Evolutionary conservation across 768 basidiomycete species (phyloP), one percentile per base, ranked within the genome.

Genomic region (Galerina marginata): DNA sequence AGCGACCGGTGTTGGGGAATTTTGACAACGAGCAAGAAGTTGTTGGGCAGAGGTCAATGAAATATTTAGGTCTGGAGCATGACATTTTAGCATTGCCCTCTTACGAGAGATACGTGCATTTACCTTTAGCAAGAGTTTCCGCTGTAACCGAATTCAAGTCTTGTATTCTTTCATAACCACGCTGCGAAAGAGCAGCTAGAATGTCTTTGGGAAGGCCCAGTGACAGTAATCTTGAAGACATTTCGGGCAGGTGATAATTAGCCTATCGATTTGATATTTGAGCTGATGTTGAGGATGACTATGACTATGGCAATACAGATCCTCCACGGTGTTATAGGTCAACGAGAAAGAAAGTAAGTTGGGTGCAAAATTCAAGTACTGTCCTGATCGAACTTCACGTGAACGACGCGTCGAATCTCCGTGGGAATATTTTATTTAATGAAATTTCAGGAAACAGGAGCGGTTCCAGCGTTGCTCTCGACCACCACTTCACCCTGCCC

Each of bases 151-250:
- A 69, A 14, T 69, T 69, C 7, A 90, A 65, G 64, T 91, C 89
- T 52, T 81, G 74, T 2, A 85, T 65, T 6, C 81, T 85, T 67
- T 85, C 81, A 65, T 88, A 90, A 6, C 88, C 88, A 40, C 82
- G 79, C 40, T 74, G 76, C 46, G 75, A 75, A 37, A 90, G 74
- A 3, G 79, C 79, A 14, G 76, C 72, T 36, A 85, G 76, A 2
- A 79, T 77, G 23, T 81, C 74, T 9, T 74, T 70, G 3, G 86
- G 78, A 12, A 88, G 76, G 59, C 73, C 74, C 55, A 82, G 72
- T 47, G 81, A 84, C 53, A 79, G 79, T 11, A 86, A 69, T 49
- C 57, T 66, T 16, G 70, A 75, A 33, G 79, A 76, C 79, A 82
- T 81, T 55, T 29, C 7, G 7, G 29, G 29, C 29, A 33, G 7